Evolutionary conservation across 495 filamentous ascomycete species (phyloP), one percentile per base, ranked within the genome.

Genomic region (Penicillium cinerascens): DNA sequence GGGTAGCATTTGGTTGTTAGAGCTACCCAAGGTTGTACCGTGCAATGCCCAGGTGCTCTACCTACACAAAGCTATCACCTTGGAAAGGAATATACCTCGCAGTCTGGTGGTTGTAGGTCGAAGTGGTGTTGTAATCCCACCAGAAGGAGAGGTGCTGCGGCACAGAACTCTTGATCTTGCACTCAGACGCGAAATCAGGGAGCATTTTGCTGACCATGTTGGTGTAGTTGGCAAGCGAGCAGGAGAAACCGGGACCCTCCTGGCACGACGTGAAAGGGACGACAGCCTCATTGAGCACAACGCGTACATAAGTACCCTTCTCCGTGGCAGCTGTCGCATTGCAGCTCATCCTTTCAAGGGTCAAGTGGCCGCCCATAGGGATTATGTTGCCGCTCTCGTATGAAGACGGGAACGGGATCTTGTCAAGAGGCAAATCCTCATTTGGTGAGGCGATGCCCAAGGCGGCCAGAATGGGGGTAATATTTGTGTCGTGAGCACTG

Each of bases 401-500:
- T 23, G 67, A 65, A 68, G 70, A 82, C n/a, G 63, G 68, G 44
- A 67, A 58, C 18, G 62, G 49, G 47, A 78, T 67, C n/a, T 65
- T 63, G 26, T 67, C 65, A 8, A 68, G 47, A 2, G 79, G 78
- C 11, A 81, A 70, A 36, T 73, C 53, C 15, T 68, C 38, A 10
- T 57, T 51, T n/a, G 73, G 71, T 43, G 59, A 56, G 22, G 78
- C 66, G 26, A 82, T 63, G 43, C 73, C 75, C 6, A 82, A 66
- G 6, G 78, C 71, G 4, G 77, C 59, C 20, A 81, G 49, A 58
- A 82, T 73, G 4, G 78, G 76, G 23, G 77, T 67, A 48, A 82
- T 76, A 36, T 82, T 76, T 17, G 71, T 76, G 50, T 82, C 79
- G 54, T 82, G 79, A 20, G 75, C 77, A 56, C 76, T 81, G n/a